Evolutionary conservation across 2,329 filamentous ascomycete genomes (phyloP).

Genomic region (Diaporthe caulivora): DNA sequence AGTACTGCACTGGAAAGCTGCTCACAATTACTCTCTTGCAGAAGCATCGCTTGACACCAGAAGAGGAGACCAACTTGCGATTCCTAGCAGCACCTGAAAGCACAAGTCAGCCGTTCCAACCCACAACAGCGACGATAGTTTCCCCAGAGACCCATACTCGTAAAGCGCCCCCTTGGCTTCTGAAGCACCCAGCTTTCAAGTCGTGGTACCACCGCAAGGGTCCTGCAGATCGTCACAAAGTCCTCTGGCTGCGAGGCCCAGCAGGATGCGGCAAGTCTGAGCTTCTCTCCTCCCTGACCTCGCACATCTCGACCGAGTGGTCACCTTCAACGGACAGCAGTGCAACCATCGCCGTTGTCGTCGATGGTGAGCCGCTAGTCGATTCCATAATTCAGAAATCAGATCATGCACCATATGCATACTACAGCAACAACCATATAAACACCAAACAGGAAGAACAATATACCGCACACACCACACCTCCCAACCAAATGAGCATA

Average conservation of each 20-base stretch:
- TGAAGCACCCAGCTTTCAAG: conserved; percentile 48
- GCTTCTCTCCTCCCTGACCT: conserved; percentile 46
- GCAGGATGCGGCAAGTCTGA: conserved; percentile 49
- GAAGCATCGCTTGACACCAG: background rate
- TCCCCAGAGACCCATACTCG: conserved; percentile 42
- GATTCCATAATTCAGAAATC: conserved; percentile 39
- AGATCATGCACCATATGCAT: background rate
- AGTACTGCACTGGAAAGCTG: too few relatives aligned
- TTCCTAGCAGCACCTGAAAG: conserved; percentile 43
- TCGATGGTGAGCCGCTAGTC: conserved; percentile 44
- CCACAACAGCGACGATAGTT: conserved; percentile 27
- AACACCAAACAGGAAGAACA: background rate
- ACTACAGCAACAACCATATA: background rate
- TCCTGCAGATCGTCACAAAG: conserved; percentile 43
- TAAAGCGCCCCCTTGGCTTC: conserved; percentile 49
- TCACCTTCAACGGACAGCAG: conserved; percentile 41
- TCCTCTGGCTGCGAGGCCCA: conserved; percentile 49
- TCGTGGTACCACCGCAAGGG: conserved; percentile 48
- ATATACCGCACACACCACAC: background rate
- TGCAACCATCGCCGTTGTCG: conserved; percentile 45
- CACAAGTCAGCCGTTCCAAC: conserved; percentile 3
- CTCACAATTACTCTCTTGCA: background rate
- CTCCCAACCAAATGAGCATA: conserved; percentile 28
- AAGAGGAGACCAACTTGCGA: conserved; percentile 39
- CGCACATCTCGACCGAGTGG: conserved; percentile 47